These are phyloP conservation scores for Trichocladium antarcticum DNA, from an alignment of 495 filamentous ascomycete genomes.

Conservation along the genomic window DNA sequence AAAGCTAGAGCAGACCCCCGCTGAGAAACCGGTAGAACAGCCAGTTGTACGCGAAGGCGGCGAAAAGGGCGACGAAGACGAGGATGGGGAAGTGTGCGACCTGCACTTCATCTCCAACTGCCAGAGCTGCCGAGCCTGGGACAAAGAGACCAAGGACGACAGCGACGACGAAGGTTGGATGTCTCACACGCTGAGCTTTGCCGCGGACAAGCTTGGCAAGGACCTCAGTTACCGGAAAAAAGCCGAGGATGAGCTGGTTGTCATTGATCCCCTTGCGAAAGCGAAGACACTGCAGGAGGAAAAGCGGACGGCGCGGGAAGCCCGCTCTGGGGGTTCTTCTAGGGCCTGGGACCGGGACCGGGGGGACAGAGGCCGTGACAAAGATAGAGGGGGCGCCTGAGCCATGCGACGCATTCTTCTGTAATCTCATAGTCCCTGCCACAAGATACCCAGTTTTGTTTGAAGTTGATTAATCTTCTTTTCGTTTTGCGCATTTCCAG, in stretches of 20 bases:
- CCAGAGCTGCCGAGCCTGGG: conserved; percentile 78
- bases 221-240: conserved; percentile 82
- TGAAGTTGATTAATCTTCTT: too few relatives aligned
- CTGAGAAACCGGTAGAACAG: conserved; percentile 32
- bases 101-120: conserved; percentile 90
- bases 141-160: conserved; percentile 46
- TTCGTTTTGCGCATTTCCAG: too few relatives aligned
- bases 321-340: conserved; percentile 38
- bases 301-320: conserved; percentile 42
- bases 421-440: too few relatives aligned
- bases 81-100: conserved; percentile 53
- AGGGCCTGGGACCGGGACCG: conserved; percentile 45
- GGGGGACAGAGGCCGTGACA: conserved; percentile 8
- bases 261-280: conserved; percentile 88
- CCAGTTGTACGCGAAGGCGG: conserved; percentile 15
- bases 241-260: conserved; percentile 78
- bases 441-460: too few relatives aligned
- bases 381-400: conserved; percentile 2
- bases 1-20: conserved; percentile 56
- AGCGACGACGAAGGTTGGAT: conserved; percentile 55
- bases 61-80: conserved; percentile 23
- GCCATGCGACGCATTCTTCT: background rate
- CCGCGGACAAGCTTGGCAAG: conserved; percentile 82
- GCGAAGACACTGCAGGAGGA: conserved; percentile 59
- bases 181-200: conserved; percentile 70